Evolutionary conservation across 2,329 filamentous ascomycete species (phyloP).

Genomic region (Neodidymelliopsis sp.): DNA sequence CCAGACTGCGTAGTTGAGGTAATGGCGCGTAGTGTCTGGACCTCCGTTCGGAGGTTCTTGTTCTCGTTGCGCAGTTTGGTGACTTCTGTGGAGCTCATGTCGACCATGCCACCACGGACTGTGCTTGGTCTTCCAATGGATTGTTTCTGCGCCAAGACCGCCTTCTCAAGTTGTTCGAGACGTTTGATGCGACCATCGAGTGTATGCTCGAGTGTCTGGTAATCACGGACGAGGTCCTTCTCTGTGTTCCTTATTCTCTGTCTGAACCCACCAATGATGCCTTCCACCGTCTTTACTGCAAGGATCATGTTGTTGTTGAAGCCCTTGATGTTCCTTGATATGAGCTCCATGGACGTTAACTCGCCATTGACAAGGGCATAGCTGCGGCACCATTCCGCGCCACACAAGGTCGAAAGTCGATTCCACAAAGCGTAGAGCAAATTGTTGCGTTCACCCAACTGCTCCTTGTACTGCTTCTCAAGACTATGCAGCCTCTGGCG

Average conservation of each 20-base stretch:
- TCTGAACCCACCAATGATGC: slow-evolving; percentile 78
- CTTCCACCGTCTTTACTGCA: slow-evolving; percentile 87
- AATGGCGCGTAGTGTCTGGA: slow-evolving; percentile 68
- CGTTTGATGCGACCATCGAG: slow-evolving; percentile 83
- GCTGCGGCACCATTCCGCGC: slow-evolving; percentile 88
- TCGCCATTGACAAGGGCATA: slow-evolving; percentile 90
- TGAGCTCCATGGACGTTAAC: slow-evolving; percentile 82
- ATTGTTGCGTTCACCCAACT: slow-evolving; percentile 88
- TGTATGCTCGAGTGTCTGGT: slow-evolving; percentile 82
- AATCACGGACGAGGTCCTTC: slow-evolving; percentile 88
- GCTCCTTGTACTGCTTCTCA: slow-evolving; percentile 83
- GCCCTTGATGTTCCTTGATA: slow-evolving; percentile 82
- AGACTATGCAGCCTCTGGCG: slow-evolving; percentile 77
- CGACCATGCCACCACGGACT: slow-evolving; percentile 49
- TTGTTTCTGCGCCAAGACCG: slow-evolving; percentile 60
- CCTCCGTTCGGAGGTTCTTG: slow-evolving; percentile 66
- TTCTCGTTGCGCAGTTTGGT: slow-evolving; percentile 67
- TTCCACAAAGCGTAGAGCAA: slow-evolving; percentile 91
- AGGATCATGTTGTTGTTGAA: slow-evolving; percentile 90
- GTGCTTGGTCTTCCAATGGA: slow-evolving; percentile 50
- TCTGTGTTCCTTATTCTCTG: slow-evolving; percentile 84
- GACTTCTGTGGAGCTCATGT: slow-evolving; percentile 60
- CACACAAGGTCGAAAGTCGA: slow-evolving; percentile 82
- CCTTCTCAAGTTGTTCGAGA: slow-evolving; percentile 83
- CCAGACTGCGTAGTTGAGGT: slow-evolving; percentile 37